A percentile compares a stretch with the other conserved stretches of the same genome.
Evolutionary conservation across 1,284 basidiomycete species (phyloP).

Genomic region (Fistulina hepatica): DNA sequence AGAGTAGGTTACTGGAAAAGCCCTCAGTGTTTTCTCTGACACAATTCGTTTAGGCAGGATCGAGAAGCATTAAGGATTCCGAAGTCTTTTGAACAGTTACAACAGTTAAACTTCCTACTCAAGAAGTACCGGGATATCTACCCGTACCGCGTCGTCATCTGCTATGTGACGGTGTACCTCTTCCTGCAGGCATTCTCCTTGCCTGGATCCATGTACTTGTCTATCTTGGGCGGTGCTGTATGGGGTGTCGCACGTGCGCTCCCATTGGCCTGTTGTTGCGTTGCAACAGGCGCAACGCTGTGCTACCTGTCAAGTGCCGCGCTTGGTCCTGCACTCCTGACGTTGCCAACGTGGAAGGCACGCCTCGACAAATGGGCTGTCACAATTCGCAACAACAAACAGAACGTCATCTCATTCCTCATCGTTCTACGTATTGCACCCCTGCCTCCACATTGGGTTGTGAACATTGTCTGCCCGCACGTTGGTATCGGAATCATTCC

Average conservation of each 20-base stretch:
- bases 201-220: slow-evolving; percentile 97
- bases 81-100: slow-evolving; percentile 72
- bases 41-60: slow-evolving; percentile 32
- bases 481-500: slow-evolving; percentile 76
- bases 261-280: slow-evolving; percentile 85
- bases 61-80: slow-evolving; percentile 75
- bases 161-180: slow-evolving; percentile 81
- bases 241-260: slow-evolving; percentile 90
- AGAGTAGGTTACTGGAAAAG: slow-evolving; percentile 42
- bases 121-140: slow-evolving; percentile 86
- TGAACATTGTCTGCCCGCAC: slow-evolving; percentile 91
- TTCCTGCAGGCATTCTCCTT: slow-evolving; percentile 96
- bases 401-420: slow-evolving; percentile 80
- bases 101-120: slow-evolving; percentile 69
- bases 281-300: slow-evolving; percentile 83
- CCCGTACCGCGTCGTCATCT: slow-evolving; percentile 70
- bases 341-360: slow-evolving; percentile 74
- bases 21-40: slow-evolving; percentile 6
- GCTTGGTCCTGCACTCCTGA: slow-evolving; percentile 81
- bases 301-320: slow-evolving; percentile 90
- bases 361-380: slow-evolving; percentile 73
- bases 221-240: slow-evolving; percentile 91
- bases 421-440: slow-evolving; percentile 92
- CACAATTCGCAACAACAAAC: slow-evolving; percentile 60
- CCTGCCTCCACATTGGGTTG: slow-evolving; percentile 93